Evolutionary conservation across 305 asterid genomes (phyloP), one percentile per base, ranked within the genome.

Genomic region (Withania somnifera): DNA sequence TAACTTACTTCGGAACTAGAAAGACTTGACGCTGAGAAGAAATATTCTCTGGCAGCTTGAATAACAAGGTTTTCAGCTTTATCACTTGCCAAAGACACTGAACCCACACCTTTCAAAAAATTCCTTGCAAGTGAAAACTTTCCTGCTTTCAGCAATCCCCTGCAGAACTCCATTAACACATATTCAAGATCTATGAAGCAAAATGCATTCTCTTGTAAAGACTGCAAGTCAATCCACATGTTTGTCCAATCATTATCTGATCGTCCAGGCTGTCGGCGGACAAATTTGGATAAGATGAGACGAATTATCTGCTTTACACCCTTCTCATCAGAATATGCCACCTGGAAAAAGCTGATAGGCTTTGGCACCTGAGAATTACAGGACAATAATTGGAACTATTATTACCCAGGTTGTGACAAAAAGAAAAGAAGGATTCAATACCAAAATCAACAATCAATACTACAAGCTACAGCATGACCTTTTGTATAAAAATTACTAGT

Each of bases 121-220:
- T 93, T 97, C 89, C 99, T 93, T 11, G 98, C 97, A 77, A 97
- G 91, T 58, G 93, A 87, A 89, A 94, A 93, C 85, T 91, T 94
- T 82, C 98, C 99, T 69, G 98, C 99, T 88, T 93, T 94, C 83
- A 97, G 95, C 86, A 97, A 86, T 85, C 98, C 99, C 92, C 99
- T 86, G 91, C 99, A 97, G 90, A 94, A 97, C 89, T 97, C 99
- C 79, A 89, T 87, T 89, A 97, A 87, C 87, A 94, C 76, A 85
- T 90, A 97, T 89, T 97, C 99, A 87, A 91, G 84, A 87, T 94
- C 98, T 61, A 97, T 90, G 89, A 97, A 97, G 22, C 90, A 91
- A 87, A 97, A 97, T 88, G 97, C 98, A 86, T 94, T 97, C 87
- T 92, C 98, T 87, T 90, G 98, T 82, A 97, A 90, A 86, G 94